These are phyloP conservation scores for Furcasterigmium sp. DNA, from an alignment of 2,329 filamentous ascomycete genomes.

Conservation along the genomic window DNA sequence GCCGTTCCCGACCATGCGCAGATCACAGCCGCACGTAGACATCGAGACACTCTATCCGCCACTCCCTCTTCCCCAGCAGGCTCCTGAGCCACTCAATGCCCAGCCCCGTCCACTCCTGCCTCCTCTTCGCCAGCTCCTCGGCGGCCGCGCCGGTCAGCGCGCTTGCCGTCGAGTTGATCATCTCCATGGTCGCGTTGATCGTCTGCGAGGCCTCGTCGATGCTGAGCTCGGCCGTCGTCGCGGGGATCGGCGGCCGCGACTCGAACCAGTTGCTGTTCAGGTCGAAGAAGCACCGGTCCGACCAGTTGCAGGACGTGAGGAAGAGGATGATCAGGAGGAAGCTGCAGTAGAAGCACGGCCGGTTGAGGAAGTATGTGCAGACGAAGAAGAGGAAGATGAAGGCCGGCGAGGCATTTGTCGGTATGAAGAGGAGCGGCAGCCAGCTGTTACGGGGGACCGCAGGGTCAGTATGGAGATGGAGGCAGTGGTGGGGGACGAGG, in stretches of 20 bases:
- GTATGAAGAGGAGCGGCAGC: constrained; percentile 84
- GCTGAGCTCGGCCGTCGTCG: constrained; percentile 17
- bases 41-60: constrained; percentile 88
- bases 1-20: no score
- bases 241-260: constrained; percentile 51
- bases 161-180: constrained; percentile 65
- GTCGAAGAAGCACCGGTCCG: constrained; percentile 88
- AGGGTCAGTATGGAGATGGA: background rate
- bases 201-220: constrained; percentile 21
- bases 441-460: constrained; percentile 49
- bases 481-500: background rate
- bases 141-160: constrained; percentile 63
- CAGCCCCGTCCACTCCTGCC: constrained; percentile 66
- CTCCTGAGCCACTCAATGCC: constrained; percentile 84
- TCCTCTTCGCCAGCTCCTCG: constrained; percentile 51
- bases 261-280: constrained; percentile 91
- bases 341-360: constrained; percentile 96
- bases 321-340: constrained; percentile 93
- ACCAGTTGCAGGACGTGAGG: constrained; percentile 85
- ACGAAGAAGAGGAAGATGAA: constrained; percentile 87
- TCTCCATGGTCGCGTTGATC: constrained; percentile 45
- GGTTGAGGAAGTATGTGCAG: constrained; percentile 92
- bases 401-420: constrained; percentile 76
- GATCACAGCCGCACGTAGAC: constrained; percentile 70
- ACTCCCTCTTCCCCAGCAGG: constrained; percentile 76